phyloP scores from a whole-genome alignment of 768 basidiomycete genomes.

The Mycena latifolia region DNA sequence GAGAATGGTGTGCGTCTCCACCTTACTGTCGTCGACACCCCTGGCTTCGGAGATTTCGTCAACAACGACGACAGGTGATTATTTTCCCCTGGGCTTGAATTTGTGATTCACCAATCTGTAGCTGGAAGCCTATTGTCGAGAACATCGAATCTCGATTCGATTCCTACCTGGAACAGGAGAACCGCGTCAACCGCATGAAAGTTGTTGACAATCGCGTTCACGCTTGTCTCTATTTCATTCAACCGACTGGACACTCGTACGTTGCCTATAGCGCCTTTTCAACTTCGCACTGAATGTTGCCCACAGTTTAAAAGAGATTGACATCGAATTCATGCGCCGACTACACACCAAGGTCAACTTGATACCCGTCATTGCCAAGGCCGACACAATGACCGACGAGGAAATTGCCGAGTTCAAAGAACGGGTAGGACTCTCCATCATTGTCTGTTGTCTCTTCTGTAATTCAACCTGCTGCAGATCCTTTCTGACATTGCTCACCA shows the following conservation, averaged over 20 bases:
- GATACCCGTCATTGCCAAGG: slow-evolving; percentile 98
- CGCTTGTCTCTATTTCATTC: slow-evolving; percentile 99
- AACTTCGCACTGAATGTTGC: slow-evolving; percentile 14
- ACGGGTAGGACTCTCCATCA: slow-evolving; percentile 64
- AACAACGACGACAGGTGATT: slow-evolving; percentile 97
- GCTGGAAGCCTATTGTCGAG: slow-evolving; percentile 99
- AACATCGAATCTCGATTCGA: slow-evolving; percentile 99
- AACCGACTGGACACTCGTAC: slow-evolving; percentile 98
- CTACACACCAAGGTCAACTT: slow-evolving; percentile 98
- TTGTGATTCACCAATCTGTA: slow-evolving; percentile 48
- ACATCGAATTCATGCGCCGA: slow-evolving; percentile 98
- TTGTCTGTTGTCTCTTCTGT: not conserved
- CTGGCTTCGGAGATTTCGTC: slow-evolving; percentile 99
- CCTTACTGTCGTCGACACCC: slow-evolving; percentile 98
- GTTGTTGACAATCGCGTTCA: slow-evolving; percentile 97
- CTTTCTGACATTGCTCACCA: slow-evolving; percentile 94
- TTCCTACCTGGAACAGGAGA: slow-evolving; percentile 98
- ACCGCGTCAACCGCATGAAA: slow-evolving; percentile 95
- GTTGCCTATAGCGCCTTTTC: slow-evolving; percentile 45
- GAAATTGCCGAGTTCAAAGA: slow-evolving; percentile 95
- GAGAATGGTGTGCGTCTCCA: slow-evolving; percentile 97
- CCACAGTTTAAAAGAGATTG: slow-evolving; percentile 92
- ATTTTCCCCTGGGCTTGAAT: slow-evolving; percentile 27
- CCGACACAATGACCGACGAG: slow-evolving; percentile 97
- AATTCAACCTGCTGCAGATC: slow-evolving; percentile 63